Evolutionary conservation across 2,329 filamentous ascomycete species (phyloP).

Genomic region (Rhinocladiella similis): DNA sequence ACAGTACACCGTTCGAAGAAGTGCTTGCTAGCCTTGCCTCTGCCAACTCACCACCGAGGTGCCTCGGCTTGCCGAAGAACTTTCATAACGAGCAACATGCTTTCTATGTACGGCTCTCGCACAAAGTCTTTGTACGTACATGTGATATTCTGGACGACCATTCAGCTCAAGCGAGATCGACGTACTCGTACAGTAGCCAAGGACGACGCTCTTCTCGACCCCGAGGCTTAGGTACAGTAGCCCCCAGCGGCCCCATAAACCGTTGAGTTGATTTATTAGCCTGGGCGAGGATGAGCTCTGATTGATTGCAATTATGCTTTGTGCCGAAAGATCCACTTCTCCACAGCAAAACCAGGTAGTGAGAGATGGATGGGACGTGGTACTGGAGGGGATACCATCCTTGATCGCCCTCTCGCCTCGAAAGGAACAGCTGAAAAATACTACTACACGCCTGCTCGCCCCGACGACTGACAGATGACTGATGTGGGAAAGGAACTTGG

Average conservation of each 20-base stretch:
- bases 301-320: background rate
- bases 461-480: too few species aligned
- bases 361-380: background rate
- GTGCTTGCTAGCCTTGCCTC: too few species aligned
- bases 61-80: too few species aligned
- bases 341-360: background rate
- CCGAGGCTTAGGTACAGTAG: background rate
- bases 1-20: too few species aligned
- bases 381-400: background rate
- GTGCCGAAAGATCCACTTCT: background rate
- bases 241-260: background rate
- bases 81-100: too few species aligned
- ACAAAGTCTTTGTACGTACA: too few species aligned
- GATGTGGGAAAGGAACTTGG: too few species aligned
- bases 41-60: too few species aligned
- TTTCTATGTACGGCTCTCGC: too few species aligned
- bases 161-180: background rate
- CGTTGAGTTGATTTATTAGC: background rate
- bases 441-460: too few species aligned
- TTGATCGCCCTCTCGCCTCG: background rate
- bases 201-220: background rate
- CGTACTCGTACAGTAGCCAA: background rate
- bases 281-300: background rate
- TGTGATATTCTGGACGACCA: too few species aligned
- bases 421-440: too few species aligned